These are phyloP conservation scores for Candida sp. DNA, from an alignment of 1,139 yeast genomes.

Conservation along the genomic window DNA sequence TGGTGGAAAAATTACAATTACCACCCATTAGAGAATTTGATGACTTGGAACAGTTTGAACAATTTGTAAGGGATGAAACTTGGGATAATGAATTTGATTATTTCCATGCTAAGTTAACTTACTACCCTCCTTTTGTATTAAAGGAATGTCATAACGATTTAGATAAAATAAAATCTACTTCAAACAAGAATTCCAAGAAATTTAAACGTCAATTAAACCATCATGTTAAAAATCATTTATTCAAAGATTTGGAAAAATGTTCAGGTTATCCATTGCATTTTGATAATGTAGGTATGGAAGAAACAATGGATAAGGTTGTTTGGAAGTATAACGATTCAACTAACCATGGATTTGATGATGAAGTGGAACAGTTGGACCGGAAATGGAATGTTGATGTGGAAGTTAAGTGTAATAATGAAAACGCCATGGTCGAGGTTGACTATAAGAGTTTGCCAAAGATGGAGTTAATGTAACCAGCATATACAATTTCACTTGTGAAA, in stretches of 20 bases:
- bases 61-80: constrained; percentile 64
- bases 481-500: no score
- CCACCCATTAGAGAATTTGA: constrained; percentile 55
- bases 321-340: constrained; percentile 56
- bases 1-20: constrained; percentile 30
- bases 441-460: constrained; percentile 42
- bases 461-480: background rate
- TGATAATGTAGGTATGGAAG: constrained; percentile 47
- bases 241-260: constrained; percentile 61
- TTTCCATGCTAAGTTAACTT: constrained; percentile 62
- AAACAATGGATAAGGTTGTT: constrained; percentile 39
- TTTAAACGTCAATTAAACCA: constrained; percentile 74
- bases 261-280: constrained; percentile 57
- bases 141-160: constrained; percentile 66
- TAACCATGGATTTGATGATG: constrained; percentile 50
- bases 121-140: constrained; percentile 71
- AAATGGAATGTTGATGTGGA: constrained; percentile 57
- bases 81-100: constrained; percentile 75
- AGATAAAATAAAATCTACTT: constrained; percentile 70
- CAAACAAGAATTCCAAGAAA: constrained; percentile 68
- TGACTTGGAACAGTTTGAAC: constrained; percentile 59
- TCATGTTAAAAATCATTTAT: constrained; percentile 67
- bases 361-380: constrained; percentile 43
- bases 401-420: constrained; percentile 56
- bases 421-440: constrained; percentile 59